Conservation (phyloP, 257 asterid species). For the Catharanthus roseus region DNA sequence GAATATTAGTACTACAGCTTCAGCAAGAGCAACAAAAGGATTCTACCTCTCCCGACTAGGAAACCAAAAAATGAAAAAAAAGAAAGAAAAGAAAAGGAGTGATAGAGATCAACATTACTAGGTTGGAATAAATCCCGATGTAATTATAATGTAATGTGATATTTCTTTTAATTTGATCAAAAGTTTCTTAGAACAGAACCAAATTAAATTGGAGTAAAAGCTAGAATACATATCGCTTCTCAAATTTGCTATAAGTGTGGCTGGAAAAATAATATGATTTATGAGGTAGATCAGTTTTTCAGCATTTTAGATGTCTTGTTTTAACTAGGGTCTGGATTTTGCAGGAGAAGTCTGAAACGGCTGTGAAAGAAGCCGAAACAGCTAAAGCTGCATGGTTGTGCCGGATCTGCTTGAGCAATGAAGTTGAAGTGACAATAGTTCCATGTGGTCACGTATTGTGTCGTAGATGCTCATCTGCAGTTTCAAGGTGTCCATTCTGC, state of each 20-base stretch:
- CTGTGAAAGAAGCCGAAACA: slow-evolving; percentile 89
- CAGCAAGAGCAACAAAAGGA: too few relatives aligned
- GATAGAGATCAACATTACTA: background rate
- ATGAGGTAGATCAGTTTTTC: background rate
- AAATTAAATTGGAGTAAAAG: too few relatives aligned
- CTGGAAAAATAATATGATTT: too few relatives aligned
- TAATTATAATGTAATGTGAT: background rate
- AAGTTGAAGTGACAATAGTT: slow-evolving; percentile 69
- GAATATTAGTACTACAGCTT: background rate
- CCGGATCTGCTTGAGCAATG: slow-evolving; percentile 77
- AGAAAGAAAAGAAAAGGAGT: background rate
- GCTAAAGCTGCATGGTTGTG: slow-evolving; percentile 95
- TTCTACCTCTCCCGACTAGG: too few relatives aligned
- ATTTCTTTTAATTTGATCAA: background rate
- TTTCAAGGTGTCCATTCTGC: slow-evolving; percentile 94
- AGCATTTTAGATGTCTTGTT: background rate
- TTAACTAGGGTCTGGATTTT: slow-evolving; percentile 8
- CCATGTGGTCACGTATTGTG: slow-evolving; percentile 96
- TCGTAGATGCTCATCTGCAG: slow-evolving; percentile 84
- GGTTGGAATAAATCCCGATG: too few relatives aligned
- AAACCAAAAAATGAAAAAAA: background rate
- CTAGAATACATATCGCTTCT: too few relatives aligned
- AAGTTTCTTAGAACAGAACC: too few relatives aligned
- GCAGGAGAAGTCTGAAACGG: slow-evolving; percentile 81
- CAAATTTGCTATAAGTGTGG: too few relatives aligned